Evolutionary conservation across 768 basidiomycete species (phyloP).

Genomic region (Hirschioporus abietinus): DNA sequence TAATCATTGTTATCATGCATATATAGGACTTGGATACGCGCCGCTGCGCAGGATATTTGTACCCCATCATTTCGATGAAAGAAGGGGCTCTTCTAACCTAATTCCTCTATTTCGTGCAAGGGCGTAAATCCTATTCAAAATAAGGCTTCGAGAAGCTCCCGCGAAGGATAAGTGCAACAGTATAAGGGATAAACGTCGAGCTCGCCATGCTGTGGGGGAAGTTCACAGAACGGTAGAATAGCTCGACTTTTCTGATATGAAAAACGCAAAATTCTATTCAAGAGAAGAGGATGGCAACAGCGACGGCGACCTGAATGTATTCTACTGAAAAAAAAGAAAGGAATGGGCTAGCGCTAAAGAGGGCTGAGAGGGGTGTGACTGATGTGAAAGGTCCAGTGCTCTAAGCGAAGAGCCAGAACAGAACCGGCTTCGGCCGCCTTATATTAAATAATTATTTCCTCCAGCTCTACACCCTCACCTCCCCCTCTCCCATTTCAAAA

Average conservation of each 20-base stretch:
- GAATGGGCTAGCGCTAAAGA: background rate
- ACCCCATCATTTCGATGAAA: background rate
- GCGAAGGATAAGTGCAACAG: background rate
- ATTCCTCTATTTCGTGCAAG: background rate
- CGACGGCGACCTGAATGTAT: conserved; percentile 4
- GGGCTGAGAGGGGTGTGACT: conserved; percentile 3
- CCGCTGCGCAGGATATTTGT: background rate
- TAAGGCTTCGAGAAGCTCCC: background rate
- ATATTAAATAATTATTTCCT: conserved; percentile 28
- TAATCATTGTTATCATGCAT: background rate
- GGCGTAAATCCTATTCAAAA: background rate
- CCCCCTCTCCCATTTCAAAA: conserved; percentile 24
- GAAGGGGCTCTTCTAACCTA: background rate
- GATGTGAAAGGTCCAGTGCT: background rate
- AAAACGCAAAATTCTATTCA: conserved; percentile 1
- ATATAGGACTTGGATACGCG: background rate
- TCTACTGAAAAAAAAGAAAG: background rate
- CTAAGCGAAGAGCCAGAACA: background rate
- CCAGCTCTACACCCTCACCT: conserved; percentile 20
- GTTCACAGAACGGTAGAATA: background rate
- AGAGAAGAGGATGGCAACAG: background rate
- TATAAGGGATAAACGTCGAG: no score
- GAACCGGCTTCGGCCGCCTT: conserved; percentile 16
- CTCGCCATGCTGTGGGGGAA: background rate
- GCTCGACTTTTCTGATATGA: background rate